Percentiles rank a stretch among this genome's conserved stretches.
These are phyloP conservation scores for Fusarium dimerum DNA, from an alignment of 2,329 filamentous ascomycete genomes.

Conservation along the genomic window DNA sequence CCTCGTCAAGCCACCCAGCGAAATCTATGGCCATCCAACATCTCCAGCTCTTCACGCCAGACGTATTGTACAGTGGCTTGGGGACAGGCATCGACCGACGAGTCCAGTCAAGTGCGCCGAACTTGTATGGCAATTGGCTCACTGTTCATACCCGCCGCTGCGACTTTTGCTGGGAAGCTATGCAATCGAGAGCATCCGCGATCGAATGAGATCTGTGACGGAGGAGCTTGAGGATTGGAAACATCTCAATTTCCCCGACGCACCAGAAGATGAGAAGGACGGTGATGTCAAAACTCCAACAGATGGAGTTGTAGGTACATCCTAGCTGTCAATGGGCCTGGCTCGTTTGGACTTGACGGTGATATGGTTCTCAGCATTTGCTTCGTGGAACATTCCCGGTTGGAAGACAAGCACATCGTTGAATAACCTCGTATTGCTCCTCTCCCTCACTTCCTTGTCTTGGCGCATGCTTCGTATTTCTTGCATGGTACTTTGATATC, in stretches of 20 bases:
- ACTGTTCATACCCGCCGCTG: conserved; percentile 91
- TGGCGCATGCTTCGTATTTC: background rate
- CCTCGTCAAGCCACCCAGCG: conserved; percentile 80
- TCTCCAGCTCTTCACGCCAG: conserved; percentile 86
- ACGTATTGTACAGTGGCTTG: conserved; percentile 91
- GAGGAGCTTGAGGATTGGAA: conserved; percentile 97
- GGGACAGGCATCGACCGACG: conserved; percentile 80
- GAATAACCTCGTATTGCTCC: background rate
- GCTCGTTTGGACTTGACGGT: conserved; percentile 2
- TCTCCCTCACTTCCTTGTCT: background rate
- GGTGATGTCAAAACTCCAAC: conserved; percentile 15
- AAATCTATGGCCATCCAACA: conserved; percentile 75
- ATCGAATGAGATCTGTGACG: conserved; percentile 84
- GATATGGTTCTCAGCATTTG: no score
- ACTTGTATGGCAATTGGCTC: conserved; percentile 89
- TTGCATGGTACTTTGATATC: background rate
- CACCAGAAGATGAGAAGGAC: conserved; percentile 28
- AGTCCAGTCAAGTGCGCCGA: conserved; percentile 92
- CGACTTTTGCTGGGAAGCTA: conserved; percentile 87
- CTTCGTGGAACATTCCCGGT: no score
- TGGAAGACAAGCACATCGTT: background rate
- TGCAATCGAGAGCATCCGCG: conserved; percentile 92
- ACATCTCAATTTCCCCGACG: conserved; percentile 68
- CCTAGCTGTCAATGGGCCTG: no score
- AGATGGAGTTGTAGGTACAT: conserved; percentile 8